Percentiles rank a stretch among this genome's conserved stretches.
phyloP scores from a whole-genome alignment of 352 stramenopile species.

The Globisporangium okanoganense region DNA sequence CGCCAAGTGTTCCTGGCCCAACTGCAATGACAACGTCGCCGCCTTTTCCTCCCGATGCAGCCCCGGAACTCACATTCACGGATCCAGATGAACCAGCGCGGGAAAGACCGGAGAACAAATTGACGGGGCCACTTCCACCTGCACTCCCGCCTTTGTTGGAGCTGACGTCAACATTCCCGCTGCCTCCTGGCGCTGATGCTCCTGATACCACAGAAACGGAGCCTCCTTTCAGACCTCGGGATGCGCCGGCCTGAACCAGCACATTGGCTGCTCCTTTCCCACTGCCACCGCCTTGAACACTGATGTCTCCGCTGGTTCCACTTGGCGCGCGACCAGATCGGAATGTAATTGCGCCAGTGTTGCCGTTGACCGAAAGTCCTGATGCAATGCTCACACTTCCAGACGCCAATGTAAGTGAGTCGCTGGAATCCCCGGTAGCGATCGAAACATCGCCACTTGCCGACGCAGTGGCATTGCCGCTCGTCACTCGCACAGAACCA shows the following conservation, averaged over 20 bases:
- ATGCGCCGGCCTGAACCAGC: constrained; percentile 43
- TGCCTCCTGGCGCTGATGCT: constrained; percentile 36
- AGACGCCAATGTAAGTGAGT: constrained; percentile 32
- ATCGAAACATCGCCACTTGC: constrained; percentile 65
- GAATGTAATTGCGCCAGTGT: constrained; percentile 37
- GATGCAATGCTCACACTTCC: constrained; percentile 43
- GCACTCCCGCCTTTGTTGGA: constrained; percentile 45
- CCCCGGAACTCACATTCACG: constrained; percentile 69
- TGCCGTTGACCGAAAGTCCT: constrained; percentile 37
- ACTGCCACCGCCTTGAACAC: constrained; percentile 38
- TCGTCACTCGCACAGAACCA: constrained; percentile 43
- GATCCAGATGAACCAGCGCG: constrained; percentile 49
- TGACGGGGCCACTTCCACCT: constrained; percentile 50
- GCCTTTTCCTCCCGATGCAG: constrained; percentile 39
- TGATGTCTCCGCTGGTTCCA: constrained; percentile 58
- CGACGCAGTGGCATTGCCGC: constrained; percentile 50
- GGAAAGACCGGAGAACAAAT: constrained; percentile 40
- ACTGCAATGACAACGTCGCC: constrained; percentile 55
- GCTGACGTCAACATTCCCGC: constrained; percentile 58
- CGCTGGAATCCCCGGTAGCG: constrained; percentile 38
- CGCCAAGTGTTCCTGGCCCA: constrained; percentile 33
- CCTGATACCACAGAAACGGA: constrained; percentile 45
- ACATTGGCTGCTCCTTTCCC: constrained; percentile 44
- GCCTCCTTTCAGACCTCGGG: constrained; percentile 41
- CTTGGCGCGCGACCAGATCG: constrained; percentile 33